A percentile compares a stretch with the other conserved stretches of the same genome.
phyloP scores from a whole-genome alignment of 2,329 filamentous ascomycete species.

The Trichoderma afroharzianum region DNA sequence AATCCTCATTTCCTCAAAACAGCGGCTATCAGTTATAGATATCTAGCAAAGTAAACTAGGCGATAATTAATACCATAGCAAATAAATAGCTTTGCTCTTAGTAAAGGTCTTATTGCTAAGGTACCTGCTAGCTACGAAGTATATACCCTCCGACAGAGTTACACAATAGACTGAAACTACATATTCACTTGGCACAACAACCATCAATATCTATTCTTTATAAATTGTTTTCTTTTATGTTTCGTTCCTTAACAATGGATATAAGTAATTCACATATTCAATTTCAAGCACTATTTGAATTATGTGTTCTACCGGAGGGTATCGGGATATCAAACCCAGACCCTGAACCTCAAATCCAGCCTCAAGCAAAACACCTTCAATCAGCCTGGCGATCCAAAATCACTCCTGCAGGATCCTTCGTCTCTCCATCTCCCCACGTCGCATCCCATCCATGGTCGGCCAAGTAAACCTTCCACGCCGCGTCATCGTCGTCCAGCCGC shows the following conservation, averaged over 20 bases:
- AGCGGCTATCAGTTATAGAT: neutral
- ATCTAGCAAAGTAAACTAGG: neutral
- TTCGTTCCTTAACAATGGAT: neutral
- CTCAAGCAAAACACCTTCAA: neutral
- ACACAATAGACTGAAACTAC: neutral
- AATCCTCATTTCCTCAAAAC: neutral
- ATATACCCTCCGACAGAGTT: neutral
- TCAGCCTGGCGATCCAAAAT: neutral
- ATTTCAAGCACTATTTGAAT: neutral
- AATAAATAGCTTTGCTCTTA: neutral
- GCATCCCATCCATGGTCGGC: constrained; percentile 28
- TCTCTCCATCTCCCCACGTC: constrained; percentile 28
- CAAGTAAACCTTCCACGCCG: constrained; percentile 30
- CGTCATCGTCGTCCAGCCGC: constrained; percentile 28
- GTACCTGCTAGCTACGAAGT: neutral
- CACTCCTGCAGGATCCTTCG: constrained; percentile 23
- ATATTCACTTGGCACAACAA: neutral
- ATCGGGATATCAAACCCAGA: neutral
- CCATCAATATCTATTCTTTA: no score
- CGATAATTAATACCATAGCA: no score
- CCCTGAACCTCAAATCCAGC: neutral
- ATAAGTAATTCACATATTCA: neutral
- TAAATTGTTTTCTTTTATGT: neutral
- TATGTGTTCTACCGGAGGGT: neutral
- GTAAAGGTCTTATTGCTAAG: no score